Base-by-base conservation (phyloP, 2,329 filamentous ascomycete species). In the Pseudogymnoascus sp. region DNA sequence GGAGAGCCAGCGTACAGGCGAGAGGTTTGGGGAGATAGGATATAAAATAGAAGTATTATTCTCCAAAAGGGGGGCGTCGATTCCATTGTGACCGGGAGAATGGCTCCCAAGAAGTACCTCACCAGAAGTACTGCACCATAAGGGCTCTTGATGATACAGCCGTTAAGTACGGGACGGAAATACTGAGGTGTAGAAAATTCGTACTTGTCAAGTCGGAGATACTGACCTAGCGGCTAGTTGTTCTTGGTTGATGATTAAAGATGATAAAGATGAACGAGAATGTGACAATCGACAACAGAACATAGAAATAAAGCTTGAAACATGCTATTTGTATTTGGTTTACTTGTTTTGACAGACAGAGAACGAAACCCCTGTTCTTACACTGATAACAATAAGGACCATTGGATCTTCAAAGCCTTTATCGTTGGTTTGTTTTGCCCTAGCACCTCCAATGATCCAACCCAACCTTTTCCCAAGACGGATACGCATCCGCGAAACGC, bases 301-400 rank as follows among this genome's bases (percentile, higher is more conserved):
- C 26, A 14, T 19, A 56, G 16, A n/a, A 56, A 56, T 56, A 21
- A 56, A 56, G 29, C 29, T 21, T 2, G 16, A 56, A 56, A 56
- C n/a, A 26, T 1, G 50, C 50, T 14, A 35, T 7, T 56, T 56
- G 2, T 56, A 16, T 56, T 56, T 56, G 29, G 33, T 56, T 56
- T 56, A 56, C 13, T 56, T 56, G 29, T 35, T 56, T 21, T 53
- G 24, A 53, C 24, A 53, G 50, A 56, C 29, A 13, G n/a, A 56
- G 29, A 56, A 56, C 29, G 29, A 56, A 56, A 56, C 50, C 50
- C 50, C 50, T 33, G 29, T 56, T 56, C 50, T 56, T 56, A 56
- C 50, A 56, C 50, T 56, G 29, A 56, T 56, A 35, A 56, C 29
- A 33, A 56, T 56, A 6, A 13, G 29, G 29, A 35, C 29, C 14